phyloP scores from a whole-genome alignment of 1,284 basidiomycete species.

The Ceratobasidium sp. region DNA sequence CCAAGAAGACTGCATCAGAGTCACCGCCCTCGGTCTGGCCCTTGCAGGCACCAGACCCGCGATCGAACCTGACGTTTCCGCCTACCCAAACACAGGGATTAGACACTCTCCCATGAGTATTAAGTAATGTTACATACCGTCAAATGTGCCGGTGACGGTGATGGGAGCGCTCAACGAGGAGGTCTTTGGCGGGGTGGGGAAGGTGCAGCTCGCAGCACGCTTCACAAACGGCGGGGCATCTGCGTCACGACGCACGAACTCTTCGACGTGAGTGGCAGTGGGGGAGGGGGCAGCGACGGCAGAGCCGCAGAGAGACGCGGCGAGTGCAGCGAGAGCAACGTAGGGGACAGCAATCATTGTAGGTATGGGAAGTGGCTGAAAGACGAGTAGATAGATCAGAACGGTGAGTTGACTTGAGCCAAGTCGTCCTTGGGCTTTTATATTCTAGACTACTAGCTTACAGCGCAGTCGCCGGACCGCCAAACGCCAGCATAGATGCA shows the following conservation, averaged over 20 bases:
- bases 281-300: conserved; percentile 30
- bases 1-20: conserved; percentile 34
- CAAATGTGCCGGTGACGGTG: conserved; percentile 53
- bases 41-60: conserved; percentile 39
- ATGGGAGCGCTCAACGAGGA: conserved; percentile 56
- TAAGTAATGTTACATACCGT: conserved; percentile 5
- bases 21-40: conserved; percentile 40
- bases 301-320: conserved; percentile 15
- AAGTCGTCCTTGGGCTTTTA: not conserved
- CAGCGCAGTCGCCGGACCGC: no score
- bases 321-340: conserved; percentile 12
- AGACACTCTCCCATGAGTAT: not conserved
- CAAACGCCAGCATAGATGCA: no score
- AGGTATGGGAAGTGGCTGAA: not conserved
- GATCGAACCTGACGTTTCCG: conserved; percentile 33
- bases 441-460: no score
- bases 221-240: conserved; percentile 34
- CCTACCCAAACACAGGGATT: not conserved
- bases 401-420: not conserved
- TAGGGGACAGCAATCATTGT: conserved; percentile 25
- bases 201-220: conserved; percentile 52
- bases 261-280: conserved; percentile 32
- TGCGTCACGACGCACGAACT: conserved; percentile 42
- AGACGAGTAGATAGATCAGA: not conserved
- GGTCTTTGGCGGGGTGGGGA: conserved; percentile 57